Percentiles rank a stretch among this genome's conserved stretches.
These are phyloP conservation scores for Exophiala sp. DNA, from an alignment of 2,329 filamentous ascomycete genomes.

Conservation along the genomic window DNA sequence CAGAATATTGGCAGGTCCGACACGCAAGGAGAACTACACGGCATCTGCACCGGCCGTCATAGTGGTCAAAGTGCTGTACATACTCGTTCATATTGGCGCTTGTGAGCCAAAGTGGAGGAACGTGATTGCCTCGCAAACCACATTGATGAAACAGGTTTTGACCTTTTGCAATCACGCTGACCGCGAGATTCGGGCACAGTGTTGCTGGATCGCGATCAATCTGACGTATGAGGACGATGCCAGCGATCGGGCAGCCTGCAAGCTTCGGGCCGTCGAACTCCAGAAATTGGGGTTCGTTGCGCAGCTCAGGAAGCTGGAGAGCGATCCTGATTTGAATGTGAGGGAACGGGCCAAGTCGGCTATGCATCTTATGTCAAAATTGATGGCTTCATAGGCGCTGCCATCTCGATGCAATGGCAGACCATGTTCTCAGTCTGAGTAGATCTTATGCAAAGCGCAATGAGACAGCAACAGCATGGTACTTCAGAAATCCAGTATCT, in stretches of 20 bases:
- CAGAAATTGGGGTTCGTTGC: slow-evolving; percentile 67
- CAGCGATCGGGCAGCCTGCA: slow-evolving; percentile 49
- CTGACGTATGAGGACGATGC: slow-evolving; percentile 78
- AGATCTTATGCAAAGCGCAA: too few relatives aligned
- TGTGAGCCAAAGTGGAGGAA: slow-evolving; percentile 74
- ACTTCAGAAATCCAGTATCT: too few relatives aligned
- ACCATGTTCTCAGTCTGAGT: too few relatives aligned
- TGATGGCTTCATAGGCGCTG: slow-evolving; percentile 11
- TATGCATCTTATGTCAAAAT: slow-evolving; percentile 53
- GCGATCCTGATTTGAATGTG: slow-evolving; percentile 76
- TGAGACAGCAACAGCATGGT: too few relatives aligned
- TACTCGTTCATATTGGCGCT: slow-evolving; percentile 85
- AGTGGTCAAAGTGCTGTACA: slow-evolving; percentile 71
- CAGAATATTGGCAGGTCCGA: slow-evolving; percentile 35
- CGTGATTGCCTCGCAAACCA: slow-evolving; percentile 70
- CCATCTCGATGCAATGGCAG: too few relatives aligned
- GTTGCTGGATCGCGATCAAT: slow-evolving; percentile 83
- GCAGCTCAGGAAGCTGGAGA: slow-evolving; percentile 60
- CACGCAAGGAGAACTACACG: slow-evolving; percentile 30
- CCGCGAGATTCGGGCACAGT: slow-evolving; percentile 69
- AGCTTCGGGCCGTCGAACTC: slow-evolving; percentile 65
- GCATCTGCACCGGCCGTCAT: slow-evolving; percentile 55
- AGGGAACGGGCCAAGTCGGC: slow-evolving; percentile 80
- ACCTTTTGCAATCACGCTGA: slow-evolving; percentile 71
- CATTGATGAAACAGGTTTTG: slow-evolving; percentile 69